Percentiles rank a stretch among this genome's conserved stretches.
phyloP scores from a whole-genome alignment of 1,284 basidiomycete genomes.

The Puccinia triticina region DNA sequence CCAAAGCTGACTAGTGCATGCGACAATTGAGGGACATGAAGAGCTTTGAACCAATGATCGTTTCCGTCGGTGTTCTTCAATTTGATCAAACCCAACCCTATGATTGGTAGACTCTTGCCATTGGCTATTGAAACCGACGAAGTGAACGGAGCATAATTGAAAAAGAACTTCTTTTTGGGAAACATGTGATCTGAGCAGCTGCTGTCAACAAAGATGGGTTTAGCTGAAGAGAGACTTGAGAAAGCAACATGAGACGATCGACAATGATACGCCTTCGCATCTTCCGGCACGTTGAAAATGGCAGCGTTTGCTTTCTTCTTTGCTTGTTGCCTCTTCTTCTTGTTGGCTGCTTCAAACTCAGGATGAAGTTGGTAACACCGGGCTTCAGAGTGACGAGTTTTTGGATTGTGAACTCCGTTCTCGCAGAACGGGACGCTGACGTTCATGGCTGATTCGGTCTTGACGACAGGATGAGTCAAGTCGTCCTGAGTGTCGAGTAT shows the following conservation, averaged over 20 bases:
- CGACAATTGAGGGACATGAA: neutral
- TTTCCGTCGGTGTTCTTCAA: neutral
- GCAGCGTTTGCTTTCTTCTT: too few relatives aligned
- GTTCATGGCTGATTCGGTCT: neutral
- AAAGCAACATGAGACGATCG: too few relatives aligned
- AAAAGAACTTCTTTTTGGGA: neutral
- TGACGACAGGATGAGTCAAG: neutral
- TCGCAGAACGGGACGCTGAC: neutral
- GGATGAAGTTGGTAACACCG: conserved; percentile 7
- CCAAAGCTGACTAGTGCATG: conserved; percentile 1
- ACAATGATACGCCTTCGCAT: too few relatives aligned
- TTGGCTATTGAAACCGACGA: conserved; percentile 5
- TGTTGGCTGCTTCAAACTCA: neutral
- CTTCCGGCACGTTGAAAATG: too few relatives aligned
- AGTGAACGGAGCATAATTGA: neutral
- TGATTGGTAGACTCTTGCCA: neutral
- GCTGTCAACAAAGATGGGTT: neutral
- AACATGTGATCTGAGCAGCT: too few relatives aligned
- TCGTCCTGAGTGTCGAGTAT: neutral
- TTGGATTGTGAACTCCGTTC: neutral
- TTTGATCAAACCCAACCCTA: neutral
- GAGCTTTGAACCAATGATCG: neutral
- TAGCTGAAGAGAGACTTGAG: too few relatives aligned
- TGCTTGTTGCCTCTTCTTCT: too few relatives aligned
- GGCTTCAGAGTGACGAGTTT: neutral